Evolutionary conservation across 2,329 filamentous ascomycete species (phyloP), one percentile per base, ranked within the genome.

Genomic region (Fusarium robinianum): DNA sequence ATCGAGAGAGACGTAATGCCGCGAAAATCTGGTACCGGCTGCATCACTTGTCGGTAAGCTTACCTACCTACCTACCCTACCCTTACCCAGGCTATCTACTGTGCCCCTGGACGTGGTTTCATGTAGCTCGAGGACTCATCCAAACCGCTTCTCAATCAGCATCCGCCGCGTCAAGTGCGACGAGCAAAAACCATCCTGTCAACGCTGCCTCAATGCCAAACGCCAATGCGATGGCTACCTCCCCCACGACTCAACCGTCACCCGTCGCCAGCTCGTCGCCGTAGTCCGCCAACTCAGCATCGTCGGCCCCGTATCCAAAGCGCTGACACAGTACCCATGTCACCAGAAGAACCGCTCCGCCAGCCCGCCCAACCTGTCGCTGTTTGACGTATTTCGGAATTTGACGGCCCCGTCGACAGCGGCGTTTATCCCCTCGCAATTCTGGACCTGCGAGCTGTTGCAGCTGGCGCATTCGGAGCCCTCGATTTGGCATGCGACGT

Each of bases 81-180:
- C 9, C 11, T 8, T 3, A 14, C 19, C n/a, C n/a, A n/a, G n/a
- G n/a, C n/a, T n/a, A n/a, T n/a, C n/a, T n/a, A n/a, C n/a, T n/a
- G n/a, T n/a, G n/a, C n/a, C n/a, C n/a, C n/a, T n/a, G n/a, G n/a
- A n/a, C n/a, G n/a, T n/a, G n/a, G n/a, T 16, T 10, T 2, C 8
- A 2, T 8, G 26, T n/a, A n/a, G 8, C 9, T 3, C 16, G 12
- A 7, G 11, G 12, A 22, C 8, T 3, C 5, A 11, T 9, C 11
- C 0, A 19, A 30, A 33, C 4, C 35, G 8, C 15, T 4, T 5
- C 8, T 8, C 21, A 16, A 33, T 15, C 3, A 67, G 65, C 24
- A 67, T 70, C 29, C 67, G 67, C 1, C 65, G 65, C 15, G 62
- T 70, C 3, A 68, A 68, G 31, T 70, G 67, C 42, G 67, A 69